A percentile compares a stretch with the other conserved stretches of the same genome.
phyloP scores from a whole-genome alignment of 257 asterid genomes.

The Fraxinus quadrangulata region DNA sequence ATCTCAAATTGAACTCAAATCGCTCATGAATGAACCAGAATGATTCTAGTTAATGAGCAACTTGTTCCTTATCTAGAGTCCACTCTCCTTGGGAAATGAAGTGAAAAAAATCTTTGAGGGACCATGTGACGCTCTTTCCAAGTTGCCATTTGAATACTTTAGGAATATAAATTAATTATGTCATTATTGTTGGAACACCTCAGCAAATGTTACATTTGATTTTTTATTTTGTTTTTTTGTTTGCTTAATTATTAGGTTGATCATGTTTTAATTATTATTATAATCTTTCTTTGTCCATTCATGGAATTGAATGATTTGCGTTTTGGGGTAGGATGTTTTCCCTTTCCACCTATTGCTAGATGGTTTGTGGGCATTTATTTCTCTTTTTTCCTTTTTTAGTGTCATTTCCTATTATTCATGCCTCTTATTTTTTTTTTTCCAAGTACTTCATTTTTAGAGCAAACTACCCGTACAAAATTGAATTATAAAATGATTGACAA shows the following conservation, averaged over 20 bases:
- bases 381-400: neutral
- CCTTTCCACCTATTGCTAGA: constrained; percentile 24
- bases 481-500: no score
- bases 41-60: neutral
- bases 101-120: neutral
- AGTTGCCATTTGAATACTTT: constrained; percentile 12
- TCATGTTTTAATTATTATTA: constrained; percentile 8
- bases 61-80: no score
- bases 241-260: constrained; percentile 24
- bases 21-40: neutral
- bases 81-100: neutral
- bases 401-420: neutral
- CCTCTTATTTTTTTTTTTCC: neutral
- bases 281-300: constrained; percentile 19
- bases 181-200: constrained; percentile 15
- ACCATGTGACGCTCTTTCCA: neutral
- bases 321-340: constrained; percentile 23
- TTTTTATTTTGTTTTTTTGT: neutral
- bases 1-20: no score
- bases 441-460: no score
- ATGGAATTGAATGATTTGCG: constrained; percentile 33
- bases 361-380: neutral
- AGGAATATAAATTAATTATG: constrained; percentile 13
- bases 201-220: neutral
- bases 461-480: no score